Conservation (phyloP, 495 filamentous ascomycete genomes). For the Acidiella bohemica region DNA sequence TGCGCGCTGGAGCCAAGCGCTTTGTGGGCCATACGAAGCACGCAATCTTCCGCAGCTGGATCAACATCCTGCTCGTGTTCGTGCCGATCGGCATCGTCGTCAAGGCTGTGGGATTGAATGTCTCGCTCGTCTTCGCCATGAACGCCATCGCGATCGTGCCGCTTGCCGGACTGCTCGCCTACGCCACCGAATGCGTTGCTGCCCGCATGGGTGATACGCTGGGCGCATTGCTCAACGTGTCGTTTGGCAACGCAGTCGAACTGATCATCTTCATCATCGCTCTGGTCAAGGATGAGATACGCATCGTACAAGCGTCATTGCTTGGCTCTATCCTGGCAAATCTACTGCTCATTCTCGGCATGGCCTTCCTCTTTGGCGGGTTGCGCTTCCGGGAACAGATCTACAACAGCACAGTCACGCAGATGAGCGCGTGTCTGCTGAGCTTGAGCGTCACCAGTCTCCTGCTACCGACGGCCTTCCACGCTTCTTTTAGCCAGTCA, state of each 20-base stretch:
- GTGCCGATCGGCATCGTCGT: slow-evolving; percentile 66
- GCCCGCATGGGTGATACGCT: slow-evolving; percentile 64
- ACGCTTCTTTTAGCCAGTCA: slow-evolving; percentile 64
- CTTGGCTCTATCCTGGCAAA: slow-evolving; percentile 83
- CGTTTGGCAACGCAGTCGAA: slow-evolving; percentile 82
- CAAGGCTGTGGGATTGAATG: slow-evolving; percentile 30
- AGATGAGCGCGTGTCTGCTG: slow-evolving; percentile 87
- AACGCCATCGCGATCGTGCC: slow-evolving; percentile 78
- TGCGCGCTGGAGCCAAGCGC: slow-evolving; percentile 30
- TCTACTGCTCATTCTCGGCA: slow-evolving; percentile 74
- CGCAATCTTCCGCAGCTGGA: slow-evolving; percentile 52
- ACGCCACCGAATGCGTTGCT: slow-evolving; percentile 74
- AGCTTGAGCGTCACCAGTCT: slow-evolving; percentile 81
- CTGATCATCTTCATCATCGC: slow-evolving; percentile 76
- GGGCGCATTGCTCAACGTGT: slow-evolving; percentile 72
- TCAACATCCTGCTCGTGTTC: slow-evolving; percentile 68
- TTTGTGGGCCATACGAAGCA: slow-evolving; percentile 40
- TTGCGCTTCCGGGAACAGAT: slow-evolving; percentile 82
- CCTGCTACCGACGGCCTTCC: slow-evolving; percentile 76
- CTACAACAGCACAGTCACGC: slow-evolving; percentile 87
- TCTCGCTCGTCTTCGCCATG: slow-evolving; percentile 54
- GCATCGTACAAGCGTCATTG: slow-evolving; percentile 78
- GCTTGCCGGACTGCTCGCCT: slow-evolving; percentile 61
- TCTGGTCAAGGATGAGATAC: slow-evolving; percentile 64
- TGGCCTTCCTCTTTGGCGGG: slow-evolving; percentile 79